Base-by-base conservation (phyloP, 331 rosid genomes). In the Quercus phellos region DNA sequence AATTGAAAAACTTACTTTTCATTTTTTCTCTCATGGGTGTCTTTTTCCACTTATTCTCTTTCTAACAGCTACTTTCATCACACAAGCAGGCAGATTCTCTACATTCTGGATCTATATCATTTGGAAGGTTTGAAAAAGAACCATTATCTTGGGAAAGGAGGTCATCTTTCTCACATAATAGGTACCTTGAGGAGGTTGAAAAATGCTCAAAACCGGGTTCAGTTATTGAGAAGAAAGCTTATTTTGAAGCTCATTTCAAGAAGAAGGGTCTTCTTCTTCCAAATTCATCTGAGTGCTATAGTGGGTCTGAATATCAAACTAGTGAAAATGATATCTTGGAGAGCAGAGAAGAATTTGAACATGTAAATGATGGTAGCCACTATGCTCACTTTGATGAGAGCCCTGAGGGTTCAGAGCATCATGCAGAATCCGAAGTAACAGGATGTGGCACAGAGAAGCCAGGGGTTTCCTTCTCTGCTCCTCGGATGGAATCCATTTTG, bases 91-190 rank as follows among this genome's bases (percentile, higher is more conserved):
- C 79, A 78, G 93, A 86, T 61, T 89, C 90, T 74, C 61, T 88
- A 82, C 89, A 84, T 80, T 92, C 97, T 14, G 97, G 92, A 79
- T 93, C 97, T 43, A 75, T 90, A 86, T 93, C 96, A 75, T 93
- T 93, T 75, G 98, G 98, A 74, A 89, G 96, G 83, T 93, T 86
- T 72, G 93, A 90, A 77, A 87, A 68, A 5, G 94, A 93, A 76
- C 79, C 88, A 1, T 84, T 93, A 72, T 90, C 87, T 77, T 90
- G 96, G 93, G 98, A 93, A 78, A 85, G 87, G 84, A 88, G 96
- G 82, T 92, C 97, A 5, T 86, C 89, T 12, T 88, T 92, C 88
- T 85, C 91, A 35, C 97, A 81, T 75, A 92, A 92, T 71, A 86
- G 86, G 72, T 92, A 92, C 76, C 82, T 92, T 51, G 97, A 92